A percentile compares a stretch with the other conserved stretches of the same genome.
phyloP scores from a whole-genome alignment of 495 filamentous ascomycete genomes.

The Tuber borchii region DNA sequence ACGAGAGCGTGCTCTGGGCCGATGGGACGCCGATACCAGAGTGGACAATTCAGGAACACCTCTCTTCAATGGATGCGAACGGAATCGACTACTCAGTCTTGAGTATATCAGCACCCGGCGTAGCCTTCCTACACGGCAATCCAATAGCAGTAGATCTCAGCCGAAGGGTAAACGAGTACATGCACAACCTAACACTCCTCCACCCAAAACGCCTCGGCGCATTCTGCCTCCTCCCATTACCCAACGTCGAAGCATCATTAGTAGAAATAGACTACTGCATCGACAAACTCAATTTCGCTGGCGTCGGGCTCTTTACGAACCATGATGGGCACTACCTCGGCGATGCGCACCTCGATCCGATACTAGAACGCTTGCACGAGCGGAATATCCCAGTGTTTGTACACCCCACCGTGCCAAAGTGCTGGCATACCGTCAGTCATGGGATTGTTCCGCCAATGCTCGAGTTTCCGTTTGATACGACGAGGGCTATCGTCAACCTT shows the following conservation, averaged over 20 bases:
- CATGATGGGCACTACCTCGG: conserved; percentile 52
- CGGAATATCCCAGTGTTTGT: conserved; percentile 48
- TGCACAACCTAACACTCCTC: conserved; percentile 7
- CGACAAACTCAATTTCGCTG: conserved; percentile 46
- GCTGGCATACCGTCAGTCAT: conserved; percentile 43
- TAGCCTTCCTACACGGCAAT: conserved; percentile 22
- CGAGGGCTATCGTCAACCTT: conserved; percentile 48
- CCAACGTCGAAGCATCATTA: conserved; percentile 22
- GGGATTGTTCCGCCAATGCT: conserved; percentile 46
- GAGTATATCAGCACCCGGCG: conserved; percentile 16
- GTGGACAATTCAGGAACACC: conserved; percentile 15
- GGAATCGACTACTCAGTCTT: conserved; percentile 16
- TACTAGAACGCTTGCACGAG: conserved; percentile 45
- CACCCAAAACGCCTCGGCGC: conserved; percentile 14
- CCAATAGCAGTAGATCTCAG: conserved; percentile 13
- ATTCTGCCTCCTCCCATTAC: conserved; percentile 19
- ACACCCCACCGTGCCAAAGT: conserved; percentile 48
- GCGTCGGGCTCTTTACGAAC: conserved; percentile 50
- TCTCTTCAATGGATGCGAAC: conserved; percentile 13
- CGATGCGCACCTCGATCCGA: conserved; percentile 44
- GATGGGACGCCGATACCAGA: conserved; percentile 12
- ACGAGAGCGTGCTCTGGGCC: conserved; percentile 11
- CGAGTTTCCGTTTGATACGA: conserved; percentile 56
- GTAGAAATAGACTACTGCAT: conserved; percentile 40
- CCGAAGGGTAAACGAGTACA: conserved; percentile 22